Percentiles rank a stretch among this genome's conserved stretches.
Evolutionary conservation across 495 filamentous ascomycete species (phyloP).

Genomic region (Rusavskia elegans): DNA sequence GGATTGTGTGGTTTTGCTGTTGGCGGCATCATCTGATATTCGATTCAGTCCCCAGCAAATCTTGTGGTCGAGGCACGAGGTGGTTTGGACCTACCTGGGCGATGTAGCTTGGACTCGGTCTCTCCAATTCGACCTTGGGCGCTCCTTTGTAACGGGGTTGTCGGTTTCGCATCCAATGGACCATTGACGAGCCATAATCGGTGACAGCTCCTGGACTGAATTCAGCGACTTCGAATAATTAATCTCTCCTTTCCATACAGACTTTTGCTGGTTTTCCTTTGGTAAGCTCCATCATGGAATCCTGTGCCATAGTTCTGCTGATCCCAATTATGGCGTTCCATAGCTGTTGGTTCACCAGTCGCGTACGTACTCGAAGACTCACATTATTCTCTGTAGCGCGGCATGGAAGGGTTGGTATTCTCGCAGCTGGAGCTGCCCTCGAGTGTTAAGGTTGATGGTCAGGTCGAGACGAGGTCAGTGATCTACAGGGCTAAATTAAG

Average conservation of each 20-base stretch:
- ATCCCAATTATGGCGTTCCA: conserved; percentile 14
- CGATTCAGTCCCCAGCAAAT: too few species aligned
- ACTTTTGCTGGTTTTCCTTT: conserved; percentile 12
- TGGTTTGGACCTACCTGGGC: conserved; percentile 52
- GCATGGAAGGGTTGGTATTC: too few species aligned
- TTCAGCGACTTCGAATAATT: neutral
- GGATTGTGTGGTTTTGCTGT: conserved; percentile 52
- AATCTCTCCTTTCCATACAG: neutral
- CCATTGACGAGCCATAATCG: conserved; percentile 85
- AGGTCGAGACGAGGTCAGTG: too few species aligned
- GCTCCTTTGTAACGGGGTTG: conserved; percentile 56
- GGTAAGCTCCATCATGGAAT: conserved; percentile 11
- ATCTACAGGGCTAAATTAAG: neutral
- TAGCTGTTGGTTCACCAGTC: neutral
- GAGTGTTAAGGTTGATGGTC: too few species aligned
- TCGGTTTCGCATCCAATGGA: conserved; percentile 83
- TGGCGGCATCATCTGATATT: conserved; percentile 67
- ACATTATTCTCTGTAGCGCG: too few species aligned
- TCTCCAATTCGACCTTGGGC: conserved; percentile 54
- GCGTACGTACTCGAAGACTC: neutral
- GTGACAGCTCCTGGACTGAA: conserved; percentile 56
- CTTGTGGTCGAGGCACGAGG: too few species aligned
- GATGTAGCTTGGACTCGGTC: conserved; percentile 75
- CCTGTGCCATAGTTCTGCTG: conserved; percentile 12
- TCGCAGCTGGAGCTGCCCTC: too few species aligned